phyloP scores from a whole-genome alignment of 169 alveolate species.

The Perkinsus olseni region DNA sequence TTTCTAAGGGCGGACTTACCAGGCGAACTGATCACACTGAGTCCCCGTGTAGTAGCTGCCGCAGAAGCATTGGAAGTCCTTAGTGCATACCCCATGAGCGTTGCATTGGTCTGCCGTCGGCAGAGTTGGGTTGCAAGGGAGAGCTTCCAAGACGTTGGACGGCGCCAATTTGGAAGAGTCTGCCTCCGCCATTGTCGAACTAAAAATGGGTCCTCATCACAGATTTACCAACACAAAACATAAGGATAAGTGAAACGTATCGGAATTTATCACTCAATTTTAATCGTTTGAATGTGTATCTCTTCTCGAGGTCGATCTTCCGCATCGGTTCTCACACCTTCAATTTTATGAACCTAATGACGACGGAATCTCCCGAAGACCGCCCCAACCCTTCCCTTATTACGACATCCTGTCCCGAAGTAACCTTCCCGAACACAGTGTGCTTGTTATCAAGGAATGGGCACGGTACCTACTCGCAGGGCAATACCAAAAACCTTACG shows the following conservation, averaged over 20 bases:
- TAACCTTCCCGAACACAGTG: constrained; percentile 95
- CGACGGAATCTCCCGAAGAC: not conserved
- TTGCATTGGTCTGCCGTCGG: not conserved
- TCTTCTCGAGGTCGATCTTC: not conserved
- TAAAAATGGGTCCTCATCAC: no score
- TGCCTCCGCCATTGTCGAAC: no score
- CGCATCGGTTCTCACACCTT: not conserved
- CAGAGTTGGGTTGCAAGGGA: not conserved
- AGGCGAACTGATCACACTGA: not conserved
- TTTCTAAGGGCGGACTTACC: no score
- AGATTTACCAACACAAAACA: no score
- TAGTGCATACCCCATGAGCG: not conserved
- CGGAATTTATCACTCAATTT: not conserved
- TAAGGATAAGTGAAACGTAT: not conserved
- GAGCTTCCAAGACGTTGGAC: not conserved
- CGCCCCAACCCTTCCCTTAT: constrained; percentile 47
- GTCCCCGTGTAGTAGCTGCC: not conserved
- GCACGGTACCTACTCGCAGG: constrained; percentile 48
- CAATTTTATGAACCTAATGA: not conserved
- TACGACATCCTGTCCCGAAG: constrained; percentile 84
- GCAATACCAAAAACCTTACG: not conserved
- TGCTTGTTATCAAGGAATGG: constrained; percentile 96
- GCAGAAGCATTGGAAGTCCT: not conserved
- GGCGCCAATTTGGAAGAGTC: not conserved
- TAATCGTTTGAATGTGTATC: not conserved